These are phyloP conservation scores for Pseudogymnoascus verrucosus DNA, from an alignment of 2,329 filamentous ascomycete genomes.

Conservation along the genomic window DNA sequence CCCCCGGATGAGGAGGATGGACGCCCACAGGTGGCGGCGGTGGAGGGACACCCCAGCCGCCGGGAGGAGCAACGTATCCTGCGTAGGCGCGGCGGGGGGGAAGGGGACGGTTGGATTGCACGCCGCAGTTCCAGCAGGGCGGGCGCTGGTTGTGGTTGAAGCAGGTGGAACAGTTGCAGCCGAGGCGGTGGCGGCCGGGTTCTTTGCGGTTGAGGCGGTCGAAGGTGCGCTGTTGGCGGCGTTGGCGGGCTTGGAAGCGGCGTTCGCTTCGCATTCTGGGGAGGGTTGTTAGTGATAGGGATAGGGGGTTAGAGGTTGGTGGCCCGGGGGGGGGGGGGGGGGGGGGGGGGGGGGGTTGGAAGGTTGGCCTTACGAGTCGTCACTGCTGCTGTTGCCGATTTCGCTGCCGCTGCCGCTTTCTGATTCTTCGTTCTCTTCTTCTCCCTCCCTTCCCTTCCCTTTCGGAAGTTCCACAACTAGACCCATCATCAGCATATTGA, in stretches of 20 bases:
- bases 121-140: slow-evolving; percentile 37
- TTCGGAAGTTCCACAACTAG: slow-evolving; percentile 23
- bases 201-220: slow-evolving; percentile 36
- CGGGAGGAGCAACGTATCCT: slow-evolving; percentile 5
- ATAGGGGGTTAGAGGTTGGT: neutral
- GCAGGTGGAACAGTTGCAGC: slow-evolving; percentile 38
- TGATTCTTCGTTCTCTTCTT: slow-evolving; percentile 24
- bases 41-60: slow-evolving; percentile 12
- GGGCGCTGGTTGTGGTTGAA: slow-evolving; percentile 26
- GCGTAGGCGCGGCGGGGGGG: slow-evolving; percentile 16
- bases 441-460: slow-evolving; percentile 38
- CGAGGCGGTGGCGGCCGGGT: slow-evolving; percentile 36
- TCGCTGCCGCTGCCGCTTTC: slow-evolving; percentile 26
- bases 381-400: slow-evolving; percentile 20
- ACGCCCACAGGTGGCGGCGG: slow-evolving; percentile 17
- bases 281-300: neutral
- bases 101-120: slow-evolving; percentile 24
- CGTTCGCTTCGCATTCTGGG: slow-evolving; percentile 21
- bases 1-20: neutral
- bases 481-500: neutral
- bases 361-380: slow-evolving; percentile 26
- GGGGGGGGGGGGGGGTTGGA: neutral
- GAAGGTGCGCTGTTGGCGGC: slow-evolving; percentile 30
- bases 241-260: slow-evolving; percentile 28
- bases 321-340: too few relatives aligned